Base-by-base conservation (phyloP, 768 basidiomycete species). In the Kwoniella europaea region DNA sequence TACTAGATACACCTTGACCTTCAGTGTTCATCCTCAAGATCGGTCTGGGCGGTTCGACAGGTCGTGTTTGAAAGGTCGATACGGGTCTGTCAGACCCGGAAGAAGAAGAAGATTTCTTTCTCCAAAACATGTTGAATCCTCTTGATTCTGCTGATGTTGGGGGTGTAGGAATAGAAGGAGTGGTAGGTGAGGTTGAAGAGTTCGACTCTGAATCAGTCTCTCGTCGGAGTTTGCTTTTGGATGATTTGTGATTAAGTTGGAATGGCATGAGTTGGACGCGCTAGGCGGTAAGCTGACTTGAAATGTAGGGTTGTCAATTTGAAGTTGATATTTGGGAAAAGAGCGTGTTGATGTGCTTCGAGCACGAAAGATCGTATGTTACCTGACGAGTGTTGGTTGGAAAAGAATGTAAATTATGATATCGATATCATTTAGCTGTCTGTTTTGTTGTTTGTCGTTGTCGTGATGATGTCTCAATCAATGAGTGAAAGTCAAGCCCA, bases 81-180 rank as follows among this genome's bases (percentile, higher is more conserved):
- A 13, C 54, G 9, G 61, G 15, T 57, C 54, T 35, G 0, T 63
- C 62, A 3, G 54, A 55, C 16, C 35, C 18, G 10, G 66, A 18
- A 13, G 50, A 53, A 29, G 67, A 55, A n/a, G 72, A 46, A 4
- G 72, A 52, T 22, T 74, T 74, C 42, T 65, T 64, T 43, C 57
- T 52, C 72, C 72, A 74, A 50, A 74, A 74, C 72, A 74, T 74
- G 66, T 68, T 67, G 72, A 63, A 72, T 60, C 42, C 69, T 46
- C 64, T 63, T 42, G 10, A 41, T 27, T 27, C 61, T 46, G 59
- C 42, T 12, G 59, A 50, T 22, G 46, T 24, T 42, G 67, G 22
- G 16, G 55, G 2, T 44, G 56, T 12, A 15, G n/a, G 22, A 42
- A 27, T 41, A 1, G 57, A 44, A 22, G 65, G 43, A 10, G 35